These are phyloP conservation scores for Delitschia confertaspora DNA, from an alignment of 495 filamentous ascomycete genomes.

Conservation along the genomic window DNA sequence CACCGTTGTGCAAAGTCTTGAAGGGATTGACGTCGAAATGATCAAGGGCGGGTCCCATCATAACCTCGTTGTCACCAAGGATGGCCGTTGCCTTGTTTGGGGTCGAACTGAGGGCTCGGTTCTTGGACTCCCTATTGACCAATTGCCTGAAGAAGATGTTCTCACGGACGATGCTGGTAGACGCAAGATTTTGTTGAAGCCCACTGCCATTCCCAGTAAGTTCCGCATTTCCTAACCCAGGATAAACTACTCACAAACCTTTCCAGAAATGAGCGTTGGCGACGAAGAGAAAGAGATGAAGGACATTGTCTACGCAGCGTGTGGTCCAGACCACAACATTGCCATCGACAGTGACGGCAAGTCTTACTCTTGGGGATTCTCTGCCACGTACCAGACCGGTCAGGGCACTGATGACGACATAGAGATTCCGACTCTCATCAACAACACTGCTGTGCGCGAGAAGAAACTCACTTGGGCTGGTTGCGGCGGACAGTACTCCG, in stretches of 20 bases:
- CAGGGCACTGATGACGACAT: constrained; percentile 52
- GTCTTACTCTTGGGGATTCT: constrained; percentile 66
- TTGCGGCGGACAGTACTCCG: constrained; percentile 58
- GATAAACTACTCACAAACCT: neutral
- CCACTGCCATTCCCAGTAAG: constrained; percentile 41
- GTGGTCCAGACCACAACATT: constrained; percentile 52
- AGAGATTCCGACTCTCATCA: constrained; percentile 49
- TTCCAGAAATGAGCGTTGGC: no score
- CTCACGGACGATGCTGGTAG: constrained; percentile 47
- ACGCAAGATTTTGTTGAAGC: constrained; percentile 50
- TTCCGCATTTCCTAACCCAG: neutral
- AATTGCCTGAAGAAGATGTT: constrained; percentile 45
- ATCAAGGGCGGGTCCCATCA: constrained; percentile 64
- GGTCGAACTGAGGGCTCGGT: constrained; percentile 59
- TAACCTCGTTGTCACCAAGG: constrained; percentile 51
- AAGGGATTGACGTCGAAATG: constrained; percentile 41
- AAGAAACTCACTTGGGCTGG: constrained; percentile 51
- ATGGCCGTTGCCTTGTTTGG: constrained; percentile 58
- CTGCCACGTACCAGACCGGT: constrained; percentile 57
- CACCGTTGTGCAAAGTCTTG: constrained; percentile 51
- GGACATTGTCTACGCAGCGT: constrained; percentile 37
- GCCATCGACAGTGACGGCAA: constrained; percentile 50
- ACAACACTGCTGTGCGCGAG: constrained; percentile 52
- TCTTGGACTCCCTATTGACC: constrained; percentile 46
- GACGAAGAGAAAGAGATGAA: no score